Evolutionary conservation across 2,329 filamentous ascomycete genomes (phyloP).

Genomic region (Colletotrichum liaoningense): DNA sequence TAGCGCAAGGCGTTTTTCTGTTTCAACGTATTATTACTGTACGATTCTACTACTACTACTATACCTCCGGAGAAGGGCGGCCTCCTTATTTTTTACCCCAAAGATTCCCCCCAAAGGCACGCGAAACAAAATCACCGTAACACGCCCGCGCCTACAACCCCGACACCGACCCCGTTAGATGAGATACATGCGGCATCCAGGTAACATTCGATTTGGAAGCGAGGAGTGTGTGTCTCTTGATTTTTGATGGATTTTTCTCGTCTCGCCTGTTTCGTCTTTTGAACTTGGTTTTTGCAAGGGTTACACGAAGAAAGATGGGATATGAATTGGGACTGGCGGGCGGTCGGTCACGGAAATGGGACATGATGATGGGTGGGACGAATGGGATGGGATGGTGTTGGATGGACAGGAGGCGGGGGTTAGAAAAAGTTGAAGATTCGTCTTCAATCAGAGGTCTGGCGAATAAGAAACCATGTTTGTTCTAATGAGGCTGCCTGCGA

Average conservation of each 20-base stretch:
- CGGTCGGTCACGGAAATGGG: constrained; percentile 8
- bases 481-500: neutral
- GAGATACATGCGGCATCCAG: constrained; percentile 21
- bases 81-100: constrained; percentile 24
- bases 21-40: constrained; percentile 3
- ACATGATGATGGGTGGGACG: constrained; percentile 15
- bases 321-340: constrained; percentile 5
- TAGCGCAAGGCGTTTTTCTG: constrained; percentile 37
- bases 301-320: constrained; percentile 7
- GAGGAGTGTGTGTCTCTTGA: constrained; percentile 18
- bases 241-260: neutral
- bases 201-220: constrained; percentile 17
- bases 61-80: constrained; percentile 26
- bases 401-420: neutral
- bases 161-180: constrained; percentile 1
- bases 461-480: constrained; percentile 9
- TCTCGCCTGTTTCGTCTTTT: neutral
- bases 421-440: constrained; percentile 17
- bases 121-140: neutral
- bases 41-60: constrained; percentile 23
- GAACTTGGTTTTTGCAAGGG: neutral
- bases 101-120: constrained; percentile 27
- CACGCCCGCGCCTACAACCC: constrained; percentile 1
- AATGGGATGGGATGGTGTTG: neutral
- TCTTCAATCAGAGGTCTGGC: constrained; percentile 17